Evolutionary conservation across 2,329 filamentous ascomycete species (phyloP).

Genomic region (Chlorencoelia australis): DNA sequence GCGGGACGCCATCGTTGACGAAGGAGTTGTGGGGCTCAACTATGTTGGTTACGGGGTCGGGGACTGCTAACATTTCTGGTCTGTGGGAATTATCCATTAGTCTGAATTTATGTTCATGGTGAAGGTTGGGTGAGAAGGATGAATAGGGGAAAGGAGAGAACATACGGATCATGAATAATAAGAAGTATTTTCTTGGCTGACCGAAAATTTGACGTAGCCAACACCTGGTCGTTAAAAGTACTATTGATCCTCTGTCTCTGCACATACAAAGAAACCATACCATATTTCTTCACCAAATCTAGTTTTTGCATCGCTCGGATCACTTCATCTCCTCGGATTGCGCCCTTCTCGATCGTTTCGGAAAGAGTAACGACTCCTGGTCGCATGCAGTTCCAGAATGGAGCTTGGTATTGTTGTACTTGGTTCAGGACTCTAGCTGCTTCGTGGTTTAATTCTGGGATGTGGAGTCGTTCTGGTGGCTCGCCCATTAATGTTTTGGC

Average conservation of each 20-base stretch:
- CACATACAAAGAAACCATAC: slow-evolving; percentile 73
- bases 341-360: slow-evolving; percentile 41
- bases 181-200: slow-evolving; percentile 61
- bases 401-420: slow-evolving; percentile 51
- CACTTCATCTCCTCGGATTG: slow-evolving; percentile 65
- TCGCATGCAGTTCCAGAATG: slow-evolving; percentile 83
- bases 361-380: slow-evolving; percentile 50
- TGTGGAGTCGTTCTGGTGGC: slow-evolving; percentile 56
- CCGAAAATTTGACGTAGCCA: slow-evolving; percentile 66
- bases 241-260: slow-evolving; percentile 62
- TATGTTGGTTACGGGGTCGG: slow-evolving; percentile 59
- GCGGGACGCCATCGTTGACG: slow-evolving; percentile 71
- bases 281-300: slow-evolving; percentile 57
- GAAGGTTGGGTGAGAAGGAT: slow-evolving; percentile 10
- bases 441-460: slow-evolving; percentile 47
- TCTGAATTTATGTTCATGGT: too few relatives aligned
- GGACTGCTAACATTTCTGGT: slow-evolving; percentile 59
- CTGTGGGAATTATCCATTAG: too few relatives aligned
- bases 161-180: slow-evolving; percentile 84
- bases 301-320: slow-evolving; percentile 69
- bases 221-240: slow-evolving; percentile 76
- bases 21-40: slow-evolving; percentile 79
- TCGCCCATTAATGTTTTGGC: slow-evolving; percentile 93
- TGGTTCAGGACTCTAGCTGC: slow-evolving; percentile 46
- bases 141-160: slow-evolving; percentile 13